Evolutionary conservation across 495 filamentous ascomycete species (phyloP).

Genomic region (Platismatia glauca): DNA sequence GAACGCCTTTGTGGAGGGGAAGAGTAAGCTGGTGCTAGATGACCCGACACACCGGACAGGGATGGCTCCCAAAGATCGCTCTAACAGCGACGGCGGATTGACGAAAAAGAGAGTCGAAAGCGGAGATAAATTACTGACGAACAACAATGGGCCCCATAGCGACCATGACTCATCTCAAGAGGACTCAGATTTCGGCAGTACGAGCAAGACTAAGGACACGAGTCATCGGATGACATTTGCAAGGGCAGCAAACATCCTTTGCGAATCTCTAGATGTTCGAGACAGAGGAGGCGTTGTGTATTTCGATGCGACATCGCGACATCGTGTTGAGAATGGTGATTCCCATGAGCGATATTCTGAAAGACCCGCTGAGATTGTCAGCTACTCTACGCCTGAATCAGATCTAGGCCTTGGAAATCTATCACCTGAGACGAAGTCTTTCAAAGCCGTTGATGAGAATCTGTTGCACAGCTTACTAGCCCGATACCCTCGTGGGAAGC

Average conservation of each 20-base stretch:
- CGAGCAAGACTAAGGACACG: slow-evolving; percentile 6
- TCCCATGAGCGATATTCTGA: slow-evolving; percentile 3
- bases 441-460: slow-evolving; percentile 29
- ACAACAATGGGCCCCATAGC: not conserved
- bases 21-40: slow-evolving; percentile 12
- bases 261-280: slow-evolving; percentile 46
- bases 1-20: slow-evolving; percentile 55
- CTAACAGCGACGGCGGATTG: not conserved
- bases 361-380: slow-evolving; percentile 21
- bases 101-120: not conserved
- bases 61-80: not conserved
- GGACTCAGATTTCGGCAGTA: slow-evolving; percentile 13
- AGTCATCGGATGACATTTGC: slow-evolving; percentile 41
- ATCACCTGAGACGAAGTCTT: slow-evolving; percentile 20
- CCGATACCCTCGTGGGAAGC: slow-evolving; percentile 51
- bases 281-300: slow-evolving; percentile 47
- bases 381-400: slow-evolving; percentile 14
- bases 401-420: slow-evolving; percentile 3
- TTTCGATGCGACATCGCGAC: slow-evolving; percentile 30
- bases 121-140: slow-evolving; percentile 1
- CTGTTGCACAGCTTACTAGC: slow-evolving; percentile 46
- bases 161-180: slow-evolving; percentile 18
- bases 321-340: slow-evolving; percentile 4
- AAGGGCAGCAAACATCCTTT: slow-evolving; percentile 49
- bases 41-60: not conserved